These are phyloP conservation scores for Lepidium didymum DNA, from an alignment of 345 rosid species.

Conservation along the genomic window DNA sequence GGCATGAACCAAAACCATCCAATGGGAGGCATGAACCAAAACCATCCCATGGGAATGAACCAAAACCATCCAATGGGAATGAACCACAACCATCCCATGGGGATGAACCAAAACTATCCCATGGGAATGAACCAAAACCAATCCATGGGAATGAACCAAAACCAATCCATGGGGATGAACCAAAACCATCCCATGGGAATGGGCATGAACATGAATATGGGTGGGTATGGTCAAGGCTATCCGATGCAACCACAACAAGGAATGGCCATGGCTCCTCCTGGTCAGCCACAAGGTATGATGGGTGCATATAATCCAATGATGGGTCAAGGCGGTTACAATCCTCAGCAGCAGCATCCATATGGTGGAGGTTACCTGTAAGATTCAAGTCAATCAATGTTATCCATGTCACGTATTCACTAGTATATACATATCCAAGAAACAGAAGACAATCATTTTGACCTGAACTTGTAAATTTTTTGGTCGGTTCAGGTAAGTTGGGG, in stretches of 20 bases:
- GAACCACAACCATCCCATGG: neutral
- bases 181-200: neutral
- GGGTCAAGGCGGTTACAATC: constrained; percentile 53
- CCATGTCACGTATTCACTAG: neutral
- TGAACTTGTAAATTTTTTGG: constrained; percentile 8
- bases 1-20: neutral
- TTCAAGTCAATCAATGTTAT: neutral
- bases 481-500: constrained; percentile 4
- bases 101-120: neutral
- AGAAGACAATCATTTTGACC: constrained; percentile 8
- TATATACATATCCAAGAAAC: neutral
- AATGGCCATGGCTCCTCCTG: constrained; percentile 37
- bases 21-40: neutral
- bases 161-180: constrained; percentile 1
- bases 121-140: neutral
- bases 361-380: constrained; percentile 59
- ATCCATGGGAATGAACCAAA: neutral
- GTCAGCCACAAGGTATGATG: constrained; percentile 31
- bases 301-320: constrained; percentile 63
- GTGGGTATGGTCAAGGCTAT: constrained; percentile 45
- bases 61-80: neutral
- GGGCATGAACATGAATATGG: constrained; percentile 26
- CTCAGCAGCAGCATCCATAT: constrained; percentile 57
- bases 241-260: constrained; percentile 53
- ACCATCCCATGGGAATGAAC: neutral